Base-by-base conservation (phyloP, 208 protist species). In the Acanthamoeba royreba region DNA sequence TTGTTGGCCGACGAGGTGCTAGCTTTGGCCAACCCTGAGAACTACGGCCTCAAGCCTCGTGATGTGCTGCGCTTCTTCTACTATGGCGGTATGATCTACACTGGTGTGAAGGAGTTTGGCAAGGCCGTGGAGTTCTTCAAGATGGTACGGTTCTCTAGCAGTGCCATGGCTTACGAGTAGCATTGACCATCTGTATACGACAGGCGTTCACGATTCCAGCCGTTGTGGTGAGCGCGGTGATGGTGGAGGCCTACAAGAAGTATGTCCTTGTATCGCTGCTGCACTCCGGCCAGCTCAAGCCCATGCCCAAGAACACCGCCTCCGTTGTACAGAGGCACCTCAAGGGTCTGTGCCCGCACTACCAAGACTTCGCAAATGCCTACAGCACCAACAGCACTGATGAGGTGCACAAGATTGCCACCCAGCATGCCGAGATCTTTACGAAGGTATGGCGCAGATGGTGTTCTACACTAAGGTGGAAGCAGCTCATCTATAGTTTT, bases 241-340 rank as follows among this genome's bases (percentile, higher is more conserved):
- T 95, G 63, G 85, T 96, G 19, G 96, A 97, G 94, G 61, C 79
- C 40, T 97, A 96, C 91, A 97, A 97, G 89, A 97, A 97, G 83
- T 96, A 88, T 81, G 43, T 96, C 31, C 69, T 97, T 9, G 66
- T 97, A 25, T 94, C 92, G 53, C 89, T 97, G 7, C 86, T 97
- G 35, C 53, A 90, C 22, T 40, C 94, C 31, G 96, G 96, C 33
- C 2, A 3, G 2, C 19, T 93, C 35, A 58, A 47, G 35, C 55
- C 42, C 28, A 81, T 96, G 47, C 95, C 96, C 55, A 94, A 92
- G 53, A 94, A 95, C 81, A 94, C 94, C 28, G 55, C 95, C 46
- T 40, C 53, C 43, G 53, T 93, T 45, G 92, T 97, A 8, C 93
- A 95, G 43, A 92, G 96, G 52, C 58, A 94, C 58, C 83, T 96